A percentile compares a stretch with the other conserved stretches of the same genome.
These are phyloP conservation scores for Asterophora lycoperdoides DNA, from an alignment of 768 basidiomycete genomes.

Conservation along the genomic window DNA sequence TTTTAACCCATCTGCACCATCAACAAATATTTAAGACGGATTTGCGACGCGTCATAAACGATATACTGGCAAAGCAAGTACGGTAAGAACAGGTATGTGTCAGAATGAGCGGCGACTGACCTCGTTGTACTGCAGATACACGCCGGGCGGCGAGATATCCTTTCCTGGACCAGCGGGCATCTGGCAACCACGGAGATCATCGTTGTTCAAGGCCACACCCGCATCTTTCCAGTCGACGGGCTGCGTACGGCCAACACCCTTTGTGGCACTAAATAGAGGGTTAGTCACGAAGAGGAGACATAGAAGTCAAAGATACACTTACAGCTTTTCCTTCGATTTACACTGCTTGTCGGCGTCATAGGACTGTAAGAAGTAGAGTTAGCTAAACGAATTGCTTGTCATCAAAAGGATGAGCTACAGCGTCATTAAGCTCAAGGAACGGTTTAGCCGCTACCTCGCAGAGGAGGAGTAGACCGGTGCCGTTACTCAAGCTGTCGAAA, in stretches of 20 bases:
- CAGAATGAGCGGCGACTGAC: conserved; percentile 26
- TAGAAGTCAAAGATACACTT: conserved; percentile 14
- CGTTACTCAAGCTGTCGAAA: conserved; percentile 39
- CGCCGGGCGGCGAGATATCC: conserved; percentile 25
- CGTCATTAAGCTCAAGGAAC: conserved; percentile 42
- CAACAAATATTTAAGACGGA: conserved; percentile 52
- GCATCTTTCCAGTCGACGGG: conserved; percentile 59
- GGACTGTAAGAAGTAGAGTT: conserved; percentile 21
- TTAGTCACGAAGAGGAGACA: not conserved
- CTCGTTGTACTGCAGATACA: conserved; percentile 52
- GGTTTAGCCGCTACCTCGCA: conserved; percentile 60
- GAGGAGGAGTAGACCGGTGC: conserved; percentile 51
- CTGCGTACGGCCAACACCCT: conserved; percentile 50
- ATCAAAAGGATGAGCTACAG: conserved; percentile 23
- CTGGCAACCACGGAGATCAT: conserved; percentile 46
- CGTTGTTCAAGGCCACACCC: conserved; percentile 42
- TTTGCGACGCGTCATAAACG: conserved; percentile 55
- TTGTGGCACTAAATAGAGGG: conserved; percentile 39
- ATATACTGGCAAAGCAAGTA: conserved; percentile 42
- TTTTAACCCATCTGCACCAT: conserved; percentile 48
- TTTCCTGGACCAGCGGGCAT: conserved; percentile 55
- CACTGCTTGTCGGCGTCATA: conserved; percentile 49
- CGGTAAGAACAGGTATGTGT: not conserved
- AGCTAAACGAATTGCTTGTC: not conserved
- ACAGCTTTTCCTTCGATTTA: conserved; percentile 37